Conservation (phyloP, 768 basidiomycete genomes). For the Trametes gibbosa region DNA sequence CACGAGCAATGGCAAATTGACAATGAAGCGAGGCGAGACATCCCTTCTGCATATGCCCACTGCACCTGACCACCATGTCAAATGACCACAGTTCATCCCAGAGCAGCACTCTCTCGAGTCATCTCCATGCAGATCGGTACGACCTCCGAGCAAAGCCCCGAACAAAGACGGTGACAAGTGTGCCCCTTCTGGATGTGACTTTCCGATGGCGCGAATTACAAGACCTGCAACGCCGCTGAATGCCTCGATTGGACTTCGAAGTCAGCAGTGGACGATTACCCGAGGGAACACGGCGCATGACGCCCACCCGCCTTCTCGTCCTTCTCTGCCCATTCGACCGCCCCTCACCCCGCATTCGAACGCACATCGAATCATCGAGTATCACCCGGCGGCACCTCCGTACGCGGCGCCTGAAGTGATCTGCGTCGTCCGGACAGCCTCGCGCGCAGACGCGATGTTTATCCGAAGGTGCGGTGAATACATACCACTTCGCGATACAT, state of each 20-base stretch:
- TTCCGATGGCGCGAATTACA: background rate
- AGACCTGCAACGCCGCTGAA: background rate
- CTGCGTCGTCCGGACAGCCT: background rate
- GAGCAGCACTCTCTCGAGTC: background rate
- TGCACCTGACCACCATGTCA: background rate
- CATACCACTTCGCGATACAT: background rate
- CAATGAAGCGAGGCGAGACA: background rate
- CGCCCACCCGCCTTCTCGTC: background rate
- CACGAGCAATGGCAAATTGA: background rate
- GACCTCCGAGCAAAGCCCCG: background rate
- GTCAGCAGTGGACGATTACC: conserved; percentile 4
- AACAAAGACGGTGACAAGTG: background rate
- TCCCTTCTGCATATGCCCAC: background rate
- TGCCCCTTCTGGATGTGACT: no score
- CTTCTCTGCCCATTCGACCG: background rate
- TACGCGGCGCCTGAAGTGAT: background rate
- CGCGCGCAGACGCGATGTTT: background rate
- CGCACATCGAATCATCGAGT: background rate
- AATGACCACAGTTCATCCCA: background rate
- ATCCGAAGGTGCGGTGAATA: conserved; percentile 4
- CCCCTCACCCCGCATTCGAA: background rate
- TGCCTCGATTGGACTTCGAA: background rate
- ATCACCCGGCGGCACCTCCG: background rate
- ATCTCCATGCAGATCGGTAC: background rate
- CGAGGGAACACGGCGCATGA: conserved; percentile 1